phyloP scores from a whole-genome alignment of 2,329 filamentous ascomycete genomes.

The Trichoderma aggressivum region DNA sequence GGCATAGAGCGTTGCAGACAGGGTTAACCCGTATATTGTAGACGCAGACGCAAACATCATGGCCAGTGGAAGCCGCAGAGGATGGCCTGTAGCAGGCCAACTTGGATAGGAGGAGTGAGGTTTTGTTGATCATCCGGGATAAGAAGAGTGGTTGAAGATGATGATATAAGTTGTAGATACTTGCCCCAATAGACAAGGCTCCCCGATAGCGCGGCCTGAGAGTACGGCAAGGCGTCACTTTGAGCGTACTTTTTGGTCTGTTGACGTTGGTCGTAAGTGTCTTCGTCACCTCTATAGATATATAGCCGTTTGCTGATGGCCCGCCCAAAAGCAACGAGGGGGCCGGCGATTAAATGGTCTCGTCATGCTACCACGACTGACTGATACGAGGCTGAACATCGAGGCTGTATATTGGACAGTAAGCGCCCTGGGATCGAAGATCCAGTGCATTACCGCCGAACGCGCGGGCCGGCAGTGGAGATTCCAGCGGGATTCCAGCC shows the following conservation, averaged over 20 bases:
- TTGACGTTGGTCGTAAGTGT: background rate
- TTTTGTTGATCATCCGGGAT: background rate
- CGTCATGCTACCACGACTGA: background rate
- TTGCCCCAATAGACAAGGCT: background rate
- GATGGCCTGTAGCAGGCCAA: background rate
- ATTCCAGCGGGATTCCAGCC: background rate
- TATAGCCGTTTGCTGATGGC: background rate
- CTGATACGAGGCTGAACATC: constrained; percentile 8
- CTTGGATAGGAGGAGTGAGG: background rate
- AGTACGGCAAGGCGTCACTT: background rate
- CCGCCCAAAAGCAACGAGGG: constrained; percentile 9
- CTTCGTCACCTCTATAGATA: background rate
- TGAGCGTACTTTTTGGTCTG: background rate
- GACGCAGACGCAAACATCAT: background rate
- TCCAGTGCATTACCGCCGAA: background rate
- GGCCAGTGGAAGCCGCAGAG: background rate
- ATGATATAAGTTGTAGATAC: background rate
- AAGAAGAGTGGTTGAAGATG: background rate
- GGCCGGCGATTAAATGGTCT: background rate
- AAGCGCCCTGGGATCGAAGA: constrained; percentile 12
- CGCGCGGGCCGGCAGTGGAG: background rate
- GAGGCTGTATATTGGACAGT: constrained; percentile 7
- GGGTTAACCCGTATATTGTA: background rate
- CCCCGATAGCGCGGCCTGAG: background rate
- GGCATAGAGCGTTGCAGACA: background rate